These are phyloP conservation scores for Magnaporthales sp. DNA, from an alignment of 2,329 filamentous ascomycete genomes.

Conservation along the genomic window DNA sequence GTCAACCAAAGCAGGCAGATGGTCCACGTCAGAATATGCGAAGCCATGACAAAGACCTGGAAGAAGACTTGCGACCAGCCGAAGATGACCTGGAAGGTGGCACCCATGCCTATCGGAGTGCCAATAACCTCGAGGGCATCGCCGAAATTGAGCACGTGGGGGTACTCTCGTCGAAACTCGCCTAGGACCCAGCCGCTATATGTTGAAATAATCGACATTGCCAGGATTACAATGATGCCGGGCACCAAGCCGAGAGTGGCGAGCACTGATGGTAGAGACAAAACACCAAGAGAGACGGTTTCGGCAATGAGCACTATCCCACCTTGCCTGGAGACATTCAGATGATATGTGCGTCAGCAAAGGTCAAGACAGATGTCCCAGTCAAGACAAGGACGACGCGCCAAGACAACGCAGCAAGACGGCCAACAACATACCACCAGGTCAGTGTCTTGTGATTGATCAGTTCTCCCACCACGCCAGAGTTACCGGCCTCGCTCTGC, in stretches of 20 bases:
- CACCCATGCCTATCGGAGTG: constrained; percentile 35
- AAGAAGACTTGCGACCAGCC: constrained; percentile 52
- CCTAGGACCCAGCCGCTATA: constrained; percentile 46
- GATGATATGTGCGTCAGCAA: neutral
- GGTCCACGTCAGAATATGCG: constrained; percentile 59
- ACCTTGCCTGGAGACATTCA: constrained; percentile 27
- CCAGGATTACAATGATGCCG: constrained; percentile 63
- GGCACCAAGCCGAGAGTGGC: constrained; percentile 63
- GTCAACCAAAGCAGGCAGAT: constrained; percentile 60
- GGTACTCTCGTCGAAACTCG: constrained; percentile 64
- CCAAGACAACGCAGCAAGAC: neutral
- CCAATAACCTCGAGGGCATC: constrained; percentile 54
- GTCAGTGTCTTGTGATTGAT: constrained; percentile 4
- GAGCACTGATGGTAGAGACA: constrained; percentile 70
- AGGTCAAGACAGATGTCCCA: neutral
- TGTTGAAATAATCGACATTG: constrained; percentile 59
- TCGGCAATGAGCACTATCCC: constrained; percentile 34
- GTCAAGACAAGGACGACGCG: neutral
- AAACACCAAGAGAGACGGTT: constrained; percentile 40
- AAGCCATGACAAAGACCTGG: constrained; percentile 59
- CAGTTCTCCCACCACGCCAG: neutral
- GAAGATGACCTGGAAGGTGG: constrained; percentile 47
- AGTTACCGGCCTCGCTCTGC: neutral
- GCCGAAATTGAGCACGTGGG: constrained; percentile 57
- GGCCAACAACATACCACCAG: constrained; percentile 2